Evolutionary conservation across 139 green algal genomes (phyloP).

Genomic region (Chlorella sp.): DNA sequence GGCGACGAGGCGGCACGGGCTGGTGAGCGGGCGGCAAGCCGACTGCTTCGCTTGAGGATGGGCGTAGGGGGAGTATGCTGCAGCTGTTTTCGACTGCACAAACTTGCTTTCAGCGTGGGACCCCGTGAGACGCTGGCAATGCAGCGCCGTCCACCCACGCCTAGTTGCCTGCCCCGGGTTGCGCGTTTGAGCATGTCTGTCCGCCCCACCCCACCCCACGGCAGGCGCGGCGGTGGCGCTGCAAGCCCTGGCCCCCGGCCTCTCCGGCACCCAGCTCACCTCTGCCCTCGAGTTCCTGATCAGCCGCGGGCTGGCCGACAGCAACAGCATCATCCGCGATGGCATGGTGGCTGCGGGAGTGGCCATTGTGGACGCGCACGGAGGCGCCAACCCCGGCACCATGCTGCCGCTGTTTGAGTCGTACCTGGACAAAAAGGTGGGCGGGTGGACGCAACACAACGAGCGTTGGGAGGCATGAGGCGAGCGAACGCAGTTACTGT

Average conservation of each 20-base stretch:
- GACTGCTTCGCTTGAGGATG: too few species aligned
- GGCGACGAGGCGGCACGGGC: constrained; percentile 14
- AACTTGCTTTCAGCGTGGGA: too few species aligned
- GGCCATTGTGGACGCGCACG: constrained; percentile 80
- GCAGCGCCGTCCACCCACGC: too few species aligned
- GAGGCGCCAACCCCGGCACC: constrained; percentile 50
- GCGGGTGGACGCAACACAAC: too few species aligned
- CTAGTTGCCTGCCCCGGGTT: too few species aligned
- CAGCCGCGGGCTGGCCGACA: constrained; percentile 76
- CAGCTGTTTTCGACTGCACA: too few species aligned
- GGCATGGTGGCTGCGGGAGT: constrained; percentile 55
- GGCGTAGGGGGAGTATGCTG: too few species aligned
- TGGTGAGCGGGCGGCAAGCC: constrained; percentile 2
- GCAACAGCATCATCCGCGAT: constrained; percentile 60
- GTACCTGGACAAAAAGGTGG: constrained; percentile 69
- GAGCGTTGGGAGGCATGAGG: too few species aligned
- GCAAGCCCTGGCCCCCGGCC: constrained; percentile 46
- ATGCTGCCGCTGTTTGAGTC: constrained; percentile 93
- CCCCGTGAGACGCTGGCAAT: too few species aligned
- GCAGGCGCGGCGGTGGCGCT: constrained; percentile 76
- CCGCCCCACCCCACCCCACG: not conserved
- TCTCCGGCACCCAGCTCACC: constrained; percentile 64
- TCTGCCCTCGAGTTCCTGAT: constrained; percentile 87
- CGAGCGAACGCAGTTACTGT: too few species aligned
- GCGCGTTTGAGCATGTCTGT: too few species aligned